Evolutionary conservation across 306 rosid genomes (phyloP).

Genomic region (Trifolium pratense): DNA sequence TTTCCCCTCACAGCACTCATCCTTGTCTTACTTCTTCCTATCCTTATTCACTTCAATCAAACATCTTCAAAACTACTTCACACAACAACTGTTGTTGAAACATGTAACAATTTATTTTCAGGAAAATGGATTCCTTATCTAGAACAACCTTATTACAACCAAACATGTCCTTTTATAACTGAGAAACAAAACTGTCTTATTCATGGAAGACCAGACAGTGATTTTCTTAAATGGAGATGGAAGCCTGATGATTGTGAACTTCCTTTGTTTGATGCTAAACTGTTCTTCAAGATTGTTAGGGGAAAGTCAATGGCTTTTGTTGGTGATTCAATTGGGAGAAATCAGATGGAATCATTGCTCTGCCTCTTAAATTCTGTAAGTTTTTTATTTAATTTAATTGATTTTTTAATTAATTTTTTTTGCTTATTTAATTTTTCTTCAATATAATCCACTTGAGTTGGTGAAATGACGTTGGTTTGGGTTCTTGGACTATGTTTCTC

Average conservation of each 20-base stretch:
- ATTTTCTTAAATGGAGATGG: constrained; percentile 80
- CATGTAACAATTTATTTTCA: constrained; percentile 60
- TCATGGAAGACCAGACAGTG: constrained; percentile 73
- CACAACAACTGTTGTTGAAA: constrained; percentile 1
- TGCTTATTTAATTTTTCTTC: not conserved
- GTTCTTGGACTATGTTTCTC: no score
- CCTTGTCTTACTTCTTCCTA: constrained; percentile 43
- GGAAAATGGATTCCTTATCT: constrained; percentile 77
- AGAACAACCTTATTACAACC: constrained; percentile 59
- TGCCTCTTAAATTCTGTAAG: constrained; percentile 63
- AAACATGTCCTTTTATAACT: constrained; percentile 57
- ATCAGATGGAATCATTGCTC: constrained; percentile 79
- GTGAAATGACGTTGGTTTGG: no score
- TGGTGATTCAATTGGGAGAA: constrained; percentile 85
- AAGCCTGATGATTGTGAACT: constrained; percentile 80
- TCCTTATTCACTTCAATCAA: constrained; percentile 34
- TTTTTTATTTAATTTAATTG: not conserved
- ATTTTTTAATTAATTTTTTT: not conserved
- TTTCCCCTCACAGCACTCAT: constrained; percentile 36
- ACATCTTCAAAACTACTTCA: constrained; percentile 35
- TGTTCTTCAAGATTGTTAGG: constrained; percentile 65
- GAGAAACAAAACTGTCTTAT: constrained; percentile 75
- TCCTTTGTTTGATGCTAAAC: constrained; percentile 65
- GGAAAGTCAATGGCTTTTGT: constrained; percentile 86
- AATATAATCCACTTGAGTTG: no score